These are phyloP conservation scores for Garcileccinum viscosum DNA, from an alignment of 1,284 basidiomycete species.

Conservation along the genomic window DNA sequence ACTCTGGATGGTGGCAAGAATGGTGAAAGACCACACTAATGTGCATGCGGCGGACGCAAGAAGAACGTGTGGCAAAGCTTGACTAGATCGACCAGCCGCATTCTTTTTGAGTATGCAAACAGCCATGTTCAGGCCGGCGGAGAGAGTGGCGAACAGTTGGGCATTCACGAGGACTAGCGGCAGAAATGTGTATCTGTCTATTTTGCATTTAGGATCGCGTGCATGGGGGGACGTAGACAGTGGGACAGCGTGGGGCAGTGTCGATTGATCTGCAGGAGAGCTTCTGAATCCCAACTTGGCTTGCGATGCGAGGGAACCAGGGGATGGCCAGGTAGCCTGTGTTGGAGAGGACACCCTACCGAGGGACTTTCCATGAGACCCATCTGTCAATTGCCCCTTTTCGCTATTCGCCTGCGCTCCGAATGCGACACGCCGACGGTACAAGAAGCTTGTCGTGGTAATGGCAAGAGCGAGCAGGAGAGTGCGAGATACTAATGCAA, in stretches of 20 bases:
- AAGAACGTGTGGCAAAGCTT: slow-evolving; percentile 12
- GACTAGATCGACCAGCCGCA: background rate
- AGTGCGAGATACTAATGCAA: slow-evolving; percentile 33
- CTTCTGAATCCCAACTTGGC: background rate
- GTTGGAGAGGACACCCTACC: slow-evolving; percentile 38
- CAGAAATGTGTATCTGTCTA: background rate
- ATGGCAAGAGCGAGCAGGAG: slow-evolving; percentile 28
- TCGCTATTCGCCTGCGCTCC: slow-evolving; percentile 9
- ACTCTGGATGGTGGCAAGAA: slow-evolving; percentile 32
- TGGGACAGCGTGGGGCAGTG: slow-evolving; percentile 1
- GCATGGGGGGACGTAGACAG: slow-evolving; percentile 6
- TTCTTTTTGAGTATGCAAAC: slow-evolving; percentile 13
- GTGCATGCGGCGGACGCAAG: slow-evolving; percentile 27
- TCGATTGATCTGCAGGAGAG: slow-evolving; percentile 1
- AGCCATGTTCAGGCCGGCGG: slow-evolving; percentile 32
- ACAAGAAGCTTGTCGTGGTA: slow-evolving; percentile 11
- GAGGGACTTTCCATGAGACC: slow-evolving; percentile 10
- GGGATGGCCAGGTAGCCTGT: slow-evolving; percentile 41
- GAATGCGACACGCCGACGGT: slow-evolving; percentile 2
- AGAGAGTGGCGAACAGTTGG: slow-evolving; percentile 32
- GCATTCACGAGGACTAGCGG: slow-evolving; percentile 25
- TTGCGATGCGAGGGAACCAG: slow-evolving; percentile 34
- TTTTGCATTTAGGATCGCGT: slow-evolving; percentile 1
- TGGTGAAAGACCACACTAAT: slow-evolving; percentile 33
- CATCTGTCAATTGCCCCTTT: slow-evolving; percentile 14